These are phyloP conservation scores for Draba incana DNA, from an alignment of 345 rosid genomes.

Conservation along the genomic window DNA sequence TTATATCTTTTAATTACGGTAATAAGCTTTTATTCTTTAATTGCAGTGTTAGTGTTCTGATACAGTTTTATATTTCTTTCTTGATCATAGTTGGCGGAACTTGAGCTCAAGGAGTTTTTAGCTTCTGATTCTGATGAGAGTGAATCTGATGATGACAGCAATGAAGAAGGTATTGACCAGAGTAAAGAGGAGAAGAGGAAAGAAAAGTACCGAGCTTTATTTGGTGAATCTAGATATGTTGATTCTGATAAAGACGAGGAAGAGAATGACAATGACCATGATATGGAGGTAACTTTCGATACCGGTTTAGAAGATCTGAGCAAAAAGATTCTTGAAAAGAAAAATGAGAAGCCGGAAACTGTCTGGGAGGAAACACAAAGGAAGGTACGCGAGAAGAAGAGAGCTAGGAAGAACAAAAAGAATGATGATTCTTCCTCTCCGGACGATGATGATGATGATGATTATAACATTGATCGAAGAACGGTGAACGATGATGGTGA, in stretches of 20 bases:
- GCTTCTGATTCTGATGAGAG: conserved; percentile 93
- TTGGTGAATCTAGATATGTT: conserved; percentile 56
- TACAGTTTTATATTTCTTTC: conserved; percentile 22
- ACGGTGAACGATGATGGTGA: conserved; percentile 44
- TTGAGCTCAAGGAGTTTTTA: conserved; percentile 80
- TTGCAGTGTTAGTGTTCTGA: conserved; percentile 34
- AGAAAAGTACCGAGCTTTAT: conserved; percentile 69
- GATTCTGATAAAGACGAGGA: conserved; percentile 60
- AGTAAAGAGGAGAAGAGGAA: conserved; percentile 53
- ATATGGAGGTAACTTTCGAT: conserved; percentile 94
- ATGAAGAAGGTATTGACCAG: conserved; percentile 34
- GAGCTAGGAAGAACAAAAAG: conserved; percentile 58
- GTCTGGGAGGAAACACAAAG: conserved; percentile 64
- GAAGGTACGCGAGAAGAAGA: conserved; percentile 72
- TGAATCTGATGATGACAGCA: conserved; percentile 51
- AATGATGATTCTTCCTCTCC: conserved; percentile 50
- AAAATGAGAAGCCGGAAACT: conserved; percentile 69
- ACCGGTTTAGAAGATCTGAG: conserved; percentile 90
- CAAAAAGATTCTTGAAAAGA: conserved; percentile 73
- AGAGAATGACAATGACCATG: conserved; percentile 64
- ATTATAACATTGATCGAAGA: conserved; percentile 45
- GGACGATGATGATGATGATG: conserved; percentile 55
- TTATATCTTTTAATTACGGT: background rate
- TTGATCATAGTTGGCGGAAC: conserved; percentile 60
- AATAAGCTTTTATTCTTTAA: background rate